phyloP scores from a whole-genome alignment of 164 flowering plant genomes.

The Kingdonia uniflora region DNA sequence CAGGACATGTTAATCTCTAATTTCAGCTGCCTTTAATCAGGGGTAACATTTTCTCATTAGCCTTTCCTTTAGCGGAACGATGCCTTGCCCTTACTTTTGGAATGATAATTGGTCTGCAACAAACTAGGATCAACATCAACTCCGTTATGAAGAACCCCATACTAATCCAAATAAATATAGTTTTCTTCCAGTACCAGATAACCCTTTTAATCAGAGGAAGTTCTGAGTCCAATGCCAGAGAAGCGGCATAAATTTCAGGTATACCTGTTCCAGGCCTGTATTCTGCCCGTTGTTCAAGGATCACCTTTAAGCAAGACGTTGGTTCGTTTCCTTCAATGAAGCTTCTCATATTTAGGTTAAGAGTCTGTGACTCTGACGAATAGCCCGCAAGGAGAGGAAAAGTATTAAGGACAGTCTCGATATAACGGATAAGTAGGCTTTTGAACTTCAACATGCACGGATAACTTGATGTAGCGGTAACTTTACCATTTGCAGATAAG shows the following conservation, averaged over 20 bases:
- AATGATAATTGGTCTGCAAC: constrained; percentile 55
- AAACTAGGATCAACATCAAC: constrained; percentile 41
- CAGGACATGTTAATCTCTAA: neutral
- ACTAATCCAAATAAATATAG: constrained; percentile 55
- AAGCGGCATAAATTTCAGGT: constrained; percentile 70
- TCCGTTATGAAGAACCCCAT: constrained; percentile 35
- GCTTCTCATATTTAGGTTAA: constrained; percentile 38
- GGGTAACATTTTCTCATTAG: constrained; percentile 4
- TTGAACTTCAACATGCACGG: constrained; percentile 67
- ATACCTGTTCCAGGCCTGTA: constrained; percentile 58
- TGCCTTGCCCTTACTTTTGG: constrained; percentile 35
- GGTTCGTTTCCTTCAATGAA: constrained; percentile 44
- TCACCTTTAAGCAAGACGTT: constrained; percentile 58
- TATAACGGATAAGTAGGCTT: constrained; percentile 51
- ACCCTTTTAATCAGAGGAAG: constrained; percentile 57
- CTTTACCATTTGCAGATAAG: constrained; percentile 41
- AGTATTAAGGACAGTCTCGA: constrained; percentile 47
- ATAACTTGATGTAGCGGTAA: constrained; percentile 42
- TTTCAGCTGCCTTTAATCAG: constrained; percentile 7
- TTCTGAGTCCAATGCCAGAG: constrained; percentile 50
- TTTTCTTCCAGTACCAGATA: constrained; percentile 77
- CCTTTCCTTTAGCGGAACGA: constrained; percentile 15
- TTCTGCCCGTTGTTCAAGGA: constrained; percentile 74
- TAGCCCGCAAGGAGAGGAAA: constrained; percentile 69
- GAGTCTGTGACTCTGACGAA: constrained; percentile 55